phyloP scores from a whole-genome alignment of 768 basidiomycete genomes.

The Lactarius quietus region DNA sequence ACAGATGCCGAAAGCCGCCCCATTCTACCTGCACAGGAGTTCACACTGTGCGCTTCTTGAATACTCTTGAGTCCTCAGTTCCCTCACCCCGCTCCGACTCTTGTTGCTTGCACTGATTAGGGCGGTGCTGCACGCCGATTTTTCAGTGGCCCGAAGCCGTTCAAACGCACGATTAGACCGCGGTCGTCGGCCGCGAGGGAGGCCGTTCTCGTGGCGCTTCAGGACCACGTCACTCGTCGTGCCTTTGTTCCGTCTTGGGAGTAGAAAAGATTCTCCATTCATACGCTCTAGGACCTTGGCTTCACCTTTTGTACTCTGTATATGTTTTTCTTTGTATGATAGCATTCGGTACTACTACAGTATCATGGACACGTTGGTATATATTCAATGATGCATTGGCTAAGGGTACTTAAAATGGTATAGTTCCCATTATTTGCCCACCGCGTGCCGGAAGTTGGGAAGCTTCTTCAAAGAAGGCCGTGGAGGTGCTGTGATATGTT shows the following conservation, averaged over 20 bases:
- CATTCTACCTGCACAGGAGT: slow-evolving; percentile 1
- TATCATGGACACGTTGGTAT: background rate
- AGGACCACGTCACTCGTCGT: background rate
- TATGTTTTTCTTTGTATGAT: too few species aligned
- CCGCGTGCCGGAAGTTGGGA: background rate
- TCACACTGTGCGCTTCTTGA: slow-evolving; percentile 5
- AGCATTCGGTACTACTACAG: too few species aligned
- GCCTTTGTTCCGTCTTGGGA: too few species aligned
- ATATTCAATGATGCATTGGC: background rate
- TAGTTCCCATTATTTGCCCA: background rate
- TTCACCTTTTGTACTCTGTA: too few species aligned
- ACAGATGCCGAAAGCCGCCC: slow-evolving; percentile 9
- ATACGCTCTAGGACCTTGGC: too few species aligned
- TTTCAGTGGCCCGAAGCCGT: slow-evolving; percentile 11
- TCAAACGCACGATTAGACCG: slow-evolving; percentile 13
- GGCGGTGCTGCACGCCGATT: too few species aligned
- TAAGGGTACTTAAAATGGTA: background rate
- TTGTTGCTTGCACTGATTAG: background rate
- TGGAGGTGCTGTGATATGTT: too few species aligned
- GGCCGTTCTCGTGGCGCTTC: background rate
- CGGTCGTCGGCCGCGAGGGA: slow-evolving; percentile 5
- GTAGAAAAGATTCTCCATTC: too few species aligned
- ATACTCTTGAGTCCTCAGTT: too few species aligned
- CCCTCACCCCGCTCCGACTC: too few species aligned
- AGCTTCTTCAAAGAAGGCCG: background rate